phyloP scores from a whole-genome alignment of 257 asterid genomes.

The Przewalskia tangutica region DNA sequence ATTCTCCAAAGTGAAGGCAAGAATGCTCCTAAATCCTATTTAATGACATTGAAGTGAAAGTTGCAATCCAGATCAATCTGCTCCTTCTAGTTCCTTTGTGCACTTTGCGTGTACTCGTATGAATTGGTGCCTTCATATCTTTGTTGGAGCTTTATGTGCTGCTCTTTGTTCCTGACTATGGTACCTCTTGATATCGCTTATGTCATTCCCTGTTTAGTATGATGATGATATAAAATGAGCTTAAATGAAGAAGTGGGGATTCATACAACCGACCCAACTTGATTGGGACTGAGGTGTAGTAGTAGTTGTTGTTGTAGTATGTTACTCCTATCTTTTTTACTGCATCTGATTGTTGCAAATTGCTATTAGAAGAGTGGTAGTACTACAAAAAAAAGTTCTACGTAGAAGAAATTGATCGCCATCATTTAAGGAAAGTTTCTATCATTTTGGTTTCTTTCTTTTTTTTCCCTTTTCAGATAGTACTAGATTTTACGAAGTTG shows the following conservation, averaged over 20 bases:
- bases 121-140: neutral
- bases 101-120: neutral
- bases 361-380: neutral
- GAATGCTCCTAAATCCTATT: constrained; percentile 13
- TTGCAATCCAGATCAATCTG: neutral
- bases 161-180: neutral
- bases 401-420: neutral
- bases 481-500: neutral
- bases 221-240: neutral
- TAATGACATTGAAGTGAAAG: neutral
- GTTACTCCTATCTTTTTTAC: neutral
- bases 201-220: neutral
- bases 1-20: constrained; percentile 89
- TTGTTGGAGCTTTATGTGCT: neutral
- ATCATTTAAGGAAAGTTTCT: neutral
- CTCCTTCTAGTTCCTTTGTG: neutral
- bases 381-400: neutral
- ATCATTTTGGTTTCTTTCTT: neutral
- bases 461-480: neutral
- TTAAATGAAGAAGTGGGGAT: neutral
- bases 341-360: constrained; percentile 21
- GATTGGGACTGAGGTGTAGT: neutral
- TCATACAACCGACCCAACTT: neutral
- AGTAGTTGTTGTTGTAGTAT: neutral
- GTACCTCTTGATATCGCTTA: neutral